Base-by-base conservation (phyloP, 192 early-diverging fungal genomes). In the Linnemannia schmuckeri region DNA sequence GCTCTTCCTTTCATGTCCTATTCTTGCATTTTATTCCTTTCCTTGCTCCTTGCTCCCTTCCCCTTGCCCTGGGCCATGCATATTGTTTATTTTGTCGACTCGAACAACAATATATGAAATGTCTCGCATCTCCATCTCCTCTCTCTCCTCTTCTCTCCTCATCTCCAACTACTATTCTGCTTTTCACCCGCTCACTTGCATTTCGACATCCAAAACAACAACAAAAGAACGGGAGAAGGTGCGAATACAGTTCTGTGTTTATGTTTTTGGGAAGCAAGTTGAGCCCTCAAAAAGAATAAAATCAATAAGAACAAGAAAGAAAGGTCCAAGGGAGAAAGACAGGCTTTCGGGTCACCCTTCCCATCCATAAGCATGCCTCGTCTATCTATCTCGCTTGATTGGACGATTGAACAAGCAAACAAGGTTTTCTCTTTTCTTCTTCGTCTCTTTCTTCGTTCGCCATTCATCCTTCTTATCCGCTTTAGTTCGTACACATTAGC, bases 161-260 rank as follows among this genome's bases (percentile, higher is more conserved):
- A 33, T 68, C 18, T 70, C 24, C 6, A 10, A 37, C 40, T 61
- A 6, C 8, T 66, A 2, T 27, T 41, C 52, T 42, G 37, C 24
- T 63, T 68, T 68, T 61, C 38, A 77, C 12, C 12, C 61, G 61
- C 30, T 66, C 49, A 52, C 49, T 33, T 66, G 61, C 61, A 66
- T 66, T 52, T 18, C 18, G 49, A 52, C 49, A 52, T 20, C 20
- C 20, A 52, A 52, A 52, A 52, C n/a, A 27, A 13, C 57, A 30
- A 33, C 10, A 66, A 33, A 63, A 66, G 61, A 30, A 66, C n/a
- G 27, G 1, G 61, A 9, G 13, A n/a, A 27, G 55, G 0, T 9
- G 9, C 22, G 7, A 5, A 66, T 22, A 22, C 49, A 52, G 18
- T 18, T 52, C 5, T 52, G 20, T 52, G 44, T 52, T 52, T 20